Evolutionary conservation across 164 flowering plant genomes (phyloP).

Genomic region (Protea cynaroides): DNA sequence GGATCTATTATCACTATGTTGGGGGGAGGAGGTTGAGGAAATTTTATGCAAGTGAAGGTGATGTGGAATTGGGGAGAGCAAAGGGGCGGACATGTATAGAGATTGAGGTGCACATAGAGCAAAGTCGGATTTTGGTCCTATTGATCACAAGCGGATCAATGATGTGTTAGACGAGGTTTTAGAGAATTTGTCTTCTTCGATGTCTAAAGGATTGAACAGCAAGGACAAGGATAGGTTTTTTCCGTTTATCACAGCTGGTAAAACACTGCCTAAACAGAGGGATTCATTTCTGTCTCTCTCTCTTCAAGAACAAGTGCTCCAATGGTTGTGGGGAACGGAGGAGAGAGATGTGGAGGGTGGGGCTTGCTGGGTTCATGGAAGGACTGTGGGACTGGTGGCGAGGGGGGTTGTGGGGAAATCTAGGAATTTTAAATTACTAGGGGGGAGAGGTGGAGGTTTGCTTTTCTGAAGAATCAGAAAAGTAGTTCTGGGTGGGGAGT

Average conservation of each 20-base stretch:
- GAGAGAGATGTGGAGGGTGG: too few relatives aligned
- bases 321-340: too few relatives aligned
- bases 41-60: neutral
- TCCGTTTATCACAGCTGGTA: conserved; percentile 31
- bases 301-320: neutral
- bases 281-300: conserved; percentile 18
- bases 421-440: too few relatives aligned
- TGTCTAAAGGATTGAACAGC: conserved; percentile 42
- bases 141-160: conserved; percentile 70
- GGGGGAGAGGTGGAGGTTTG: too few relatives aligned
- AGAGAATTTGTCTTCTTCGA: conserved; percentile 71
- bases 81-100: conserved; percentile 34
- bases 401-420: too few relatives aligned
- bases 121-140: conserved; percentile 34
- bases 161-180: conserved; percentile 68
- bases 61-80: conserved; percentile 3
- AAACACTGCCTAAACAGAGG: conserved; percentile 36
- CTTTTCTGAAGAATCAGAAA: too few relatives aligned
- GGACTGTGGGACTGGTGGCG: too few relatives aligned
- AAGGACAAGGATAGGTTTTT: conserved; percentile 37
- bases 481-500: too few relatives aligned
- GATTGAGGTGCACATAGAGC: too few relatives aligned
- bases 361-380: too few relatives aligned
- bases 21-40: neutral
- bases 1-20: conserved; percentile 4